Percentiles rank a stretch among this genome's conserved stretches.
Evolutionary conservation across 2,329 filamentous ascomycete genomes (phyloP).

Genomic region (Cyphellophora europaea): DNA sequence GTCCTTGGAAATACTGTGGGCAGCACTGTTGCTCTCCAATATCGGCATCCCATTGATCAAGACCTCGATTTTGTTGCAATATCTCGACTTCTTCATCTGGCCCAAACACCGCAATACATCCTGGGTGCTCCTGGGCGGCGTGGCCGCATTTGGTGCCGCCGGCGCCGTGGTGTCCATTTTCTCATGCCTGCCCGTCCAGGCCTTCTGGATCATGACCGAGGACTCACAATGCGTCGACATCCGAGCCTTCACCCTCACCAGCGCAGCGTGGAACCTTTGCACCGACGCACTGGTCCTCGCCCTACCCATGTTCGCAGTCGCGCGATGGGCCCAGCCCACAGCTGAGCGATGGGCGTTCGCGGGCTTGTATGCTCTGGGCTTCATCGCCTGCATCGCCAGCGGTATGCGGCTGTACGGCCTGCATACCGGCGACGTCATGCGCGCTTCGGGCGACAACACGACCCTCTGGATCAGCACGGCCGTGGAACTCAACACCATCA

Average conservation of each 20-base stretch:
- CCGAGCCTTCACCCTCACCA: not conserved
- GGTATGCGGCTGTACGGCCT: not conserved
- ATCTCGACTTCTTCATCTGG: constrained; percentile 1
- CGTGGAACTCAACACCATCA: not conserved
- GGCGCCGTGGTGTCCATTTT: not conserved
- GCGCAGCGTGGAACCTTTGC: not conserved
- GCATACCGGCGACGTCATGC: not conserved
- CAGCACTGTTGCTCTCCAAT: not conserved
- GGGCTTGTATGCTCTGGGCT: not conserved
- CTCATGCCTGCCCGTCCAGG: not conserved
- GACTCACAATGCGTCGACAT: not conserved
- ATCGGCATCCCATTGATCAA: not conserved
- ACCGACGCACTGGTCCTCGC: not conserved
- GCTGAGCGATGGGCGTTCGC: not conserved
- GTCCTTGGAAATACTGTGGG: not conserved
- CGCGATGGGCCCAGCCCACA: not conserved
- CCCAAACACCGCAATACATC: not conserved
- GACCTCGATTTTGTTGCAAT: not conserved
- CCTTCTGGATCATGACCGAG: not conserved
- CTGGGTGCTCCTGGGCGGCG: not conserved
- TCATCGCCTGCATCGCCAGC: not conserved
- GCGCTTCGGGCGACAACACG: not conserved
- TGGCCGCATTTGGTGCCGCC: not conserved
- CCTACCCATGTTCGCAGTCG: not conserved
- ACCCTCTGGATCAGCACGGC: not conserved